phyloP scores from a whole-genome alignment of 1,139 yeast species.

The Scheffersomyces insectosa region DNA sequence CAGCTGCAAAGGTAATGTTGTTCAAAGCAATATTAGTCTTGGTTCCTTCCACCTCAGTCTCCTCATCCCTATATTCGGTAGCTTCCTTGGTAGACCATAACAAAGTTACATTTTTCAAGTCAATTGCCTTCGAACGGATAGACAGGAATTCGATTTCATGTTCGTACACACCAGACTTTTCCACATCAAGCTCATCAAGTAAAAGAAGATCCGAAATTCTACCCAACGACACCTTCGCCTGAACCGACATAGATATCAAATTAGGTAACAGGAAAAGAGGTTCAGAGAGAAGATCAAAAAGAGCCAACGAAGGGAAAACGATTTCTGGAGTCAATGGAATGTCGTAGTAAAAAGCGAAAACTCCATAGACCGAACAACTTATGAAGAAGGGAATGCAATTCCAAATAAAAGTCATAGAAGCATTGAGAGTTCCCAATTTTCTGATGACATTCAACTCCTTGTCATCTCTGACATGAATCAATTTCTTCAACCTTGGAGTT shows the following conservation, averaged over 20 bases:
- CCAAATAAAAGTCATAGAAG: conserved; percentile 23
- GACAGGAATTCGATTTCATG: conserved; percentile 3
- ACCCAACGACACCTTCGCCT: conserved; percentile 23
- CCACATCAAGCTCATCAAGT: conserved; percentile 21
- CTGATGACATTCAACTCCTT: conserved; percentile 18
- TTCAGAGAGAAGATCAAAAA: conserved; percentile 25
- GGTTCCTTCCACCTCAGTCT: conserved; percentile 21
- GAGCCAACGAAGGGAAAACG: conserved; percentile 27
- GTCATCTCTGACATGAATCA: conserved; percentile 20
- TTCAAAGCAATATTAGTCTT: conserved; percentile 44
- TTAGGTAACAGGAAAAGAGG: conserved; percentile 25
- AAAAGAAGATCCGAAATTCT: conserved; percentile 24
- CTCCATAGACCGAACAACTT: conserved; percentile 20
- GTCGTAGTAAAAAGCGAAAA: conserved; percentile 17
- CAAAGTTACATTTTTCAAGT: conserved; percentile 21
- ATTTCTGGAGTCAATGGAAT: conserved; percentile 22
- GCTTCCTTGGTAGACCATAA: conserved; percentile 20
- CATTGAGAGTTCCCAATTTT: conserved; percentile 20
- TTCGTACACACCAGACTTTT: conserved; percentile 9
- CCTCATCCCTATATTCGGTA: conserved; percentile 14
- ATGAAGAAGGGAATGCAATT: conserved; percentile 24
- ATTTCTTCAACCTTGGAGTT: conserved; percentile 20
- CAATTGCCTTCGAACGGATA: conserved; percentile 11
- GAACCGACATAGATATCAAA: conserved; percentile 18
- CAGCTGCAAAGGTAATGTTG: conserved; percentile 53